Evolutionary conservation across 495 filamentous ascomycete species (phyloP).

Genomic region (Neurospora sp.): DNA sequence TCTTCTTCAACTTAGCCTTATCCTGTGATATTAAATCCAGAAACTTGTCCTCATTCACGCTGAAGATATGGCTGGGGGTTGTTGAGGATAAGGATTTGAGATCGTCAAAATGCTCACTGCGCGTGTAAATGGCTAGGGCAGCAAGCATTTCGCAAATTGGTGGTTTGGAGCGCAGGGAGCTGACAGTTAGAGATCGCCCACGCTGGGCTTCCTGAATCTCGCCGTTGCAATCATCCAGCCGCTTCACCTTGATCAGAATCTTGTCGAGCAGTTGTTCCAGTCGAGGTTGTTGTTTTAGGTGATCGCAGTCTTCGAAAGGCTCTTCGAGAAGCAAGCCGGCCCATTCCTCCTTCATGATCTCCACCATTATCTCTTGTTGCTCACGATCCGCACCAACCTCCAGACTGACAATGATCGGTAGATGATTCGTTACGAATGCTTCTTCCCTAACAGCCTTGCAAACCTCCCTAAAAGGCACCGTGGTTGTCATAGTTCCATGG

Average conservation of each 20-base stretch:
- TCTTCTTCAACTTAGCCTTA: constrained; percentile 30
- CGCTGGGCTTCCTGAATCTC: constrained; percentile 12
- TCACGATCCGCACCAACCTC: constrained; percentile 75
- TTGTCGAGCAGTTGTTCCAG: constrained; percentile 62
- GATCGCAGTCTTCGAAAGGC: constrained; percentile 29
- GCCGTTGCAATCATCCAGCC: constrained; percentile 35
- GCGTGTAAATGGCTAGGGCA: constrained; percentile 72
- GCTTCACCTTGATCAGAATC: constrained; percentile 88
- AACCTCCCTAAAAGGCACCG: constrained; percentile 76
- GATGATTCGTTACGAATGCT: constrained; percentile 59
- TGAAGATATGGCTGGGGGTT: constrained; percentile 74
- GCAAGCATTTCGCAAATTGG: constrained; percentile 60
- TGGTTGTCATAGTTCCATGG: constrained; percentile 70
- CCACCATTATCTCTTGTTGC: constrained; percentile 83
- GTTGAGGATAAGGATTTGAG: constrained; percentile 44
- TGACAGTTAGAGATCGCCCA: constrained; percentile 14
- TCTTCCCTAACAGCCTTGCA: constrained; percentile 69
- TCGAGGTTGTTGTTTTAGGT: constrained; percentile 52
- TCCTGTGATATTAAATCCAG: constrained; percentile 41
- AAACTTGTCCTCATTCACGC: constrained; percentile 67
- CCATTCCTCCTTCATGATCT: constrained; percentile 87
- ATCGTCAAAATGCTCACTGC: constrained; percentile 66
- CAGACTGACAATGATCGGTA: constrained; percentile 81
- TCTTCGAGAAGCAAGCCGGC: constrained; percentile 58
- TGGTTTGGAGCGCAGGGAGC: constrained; percentile 34